Percentiles rank a stretch among this genome's conserved stretches.
phyloP scores from a whole-genome alignment of 1,284 basidiomycete genomes.

The Singerocomus rubriflavus region DNA sequence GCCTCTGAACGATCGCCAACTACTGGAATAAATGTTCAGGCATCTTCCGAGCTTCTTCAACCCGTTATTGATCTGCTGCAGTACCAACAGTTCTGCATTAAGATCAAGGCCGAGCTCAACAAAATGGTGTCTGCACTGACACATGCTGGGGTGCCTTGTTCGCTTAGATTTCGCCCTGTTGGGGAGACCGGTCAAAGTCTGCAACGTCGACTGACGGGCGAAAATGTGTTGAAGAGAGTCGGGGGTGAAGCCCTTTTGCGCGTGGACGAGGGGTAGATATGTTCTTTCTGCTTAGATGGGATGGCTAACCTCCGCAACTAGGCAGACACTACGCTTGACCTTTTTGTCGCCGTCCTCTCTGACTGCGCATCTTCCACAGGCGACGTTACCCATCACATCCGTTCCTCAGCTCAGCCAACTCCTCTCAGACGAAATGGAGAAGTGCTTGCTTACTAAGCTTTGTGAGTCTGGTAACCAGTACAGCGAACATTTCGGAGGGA shows the following conservation, averaged over 20 bases:
- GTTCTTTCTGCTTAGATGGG: not conserved
- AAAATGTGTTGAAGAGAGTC: constrained; percentile 37
- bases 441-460: constrained; percentile 60
- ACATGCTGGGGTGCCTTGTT: constrained; percentile 53
- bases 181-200: constrained; percentile 65
- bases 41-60: constrained; percentile 49
- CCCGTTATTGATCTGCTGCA: constrained; percentile 74
- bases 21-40: constrained; percentile 13
- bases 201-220: constrained; percentile 28
- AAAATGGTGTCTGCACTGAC: constrained; percentile 48
- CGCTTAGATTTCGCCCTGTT: constrained; percentile 57
- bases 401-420: constrained; percentile 72
- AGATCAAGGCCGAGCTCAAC: constrained; percentile 56
- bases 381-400: constrained; percentile 66
- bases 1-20: constrained; percentile 28
- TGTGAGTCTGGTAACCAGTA: constrained; percentile 61
- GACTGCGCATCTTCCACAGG: constrained; percentile 70
- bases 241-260: constrained; percentile 68
- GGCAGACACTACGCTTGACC: constrained; percentile 70
- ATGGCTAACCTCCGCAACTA: constrained; percentile 26
- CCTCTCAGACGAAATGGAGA: constrained; percentile 70
- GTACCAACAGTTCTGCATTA: constrained; percentile 68
- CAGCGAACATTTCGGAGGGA: constrained; percentile 53
- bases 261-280: constrained; percentile 57
- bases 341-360: constrained; percentile 69